Base-by-base conservation (phyloP, 192 early-diverging fungal genomes). In the Coemansia reversa region DNA sequence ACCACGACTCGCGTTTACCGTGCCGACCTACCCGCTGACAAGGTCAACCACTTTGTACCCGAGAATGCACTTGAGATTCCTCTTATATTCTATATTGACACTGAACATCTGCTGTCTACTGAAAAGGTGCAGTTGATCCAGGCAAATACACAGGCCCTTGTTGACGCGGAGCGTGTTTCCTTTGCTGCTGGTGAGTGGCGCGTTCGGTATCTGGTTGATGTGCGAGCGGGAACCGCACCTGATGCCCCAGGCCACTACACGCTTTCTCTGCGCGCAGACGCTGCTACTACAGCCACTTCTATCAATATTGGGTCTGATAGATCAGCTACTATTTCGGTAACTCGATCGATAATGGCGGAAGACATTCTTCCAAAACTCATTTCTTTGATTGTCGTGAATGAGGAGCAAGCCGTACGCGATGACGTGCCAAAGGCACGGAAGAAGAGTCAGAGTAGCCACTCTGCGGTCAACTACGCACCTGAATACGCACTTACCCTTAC, bases 401-500 rank as follows among this genome's bases (percentile, higher is more conserved):
- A 79, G 49, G 71, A 79, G 55, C 60, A 62, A 29, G 58, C 63
- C 18, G 55, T 55, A 47, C 48, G 64, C 2, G 57, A 25, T 29
- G 16, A 19, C 45, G 30, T 12, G 2, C 23, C 55, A 25, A 35
- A 18, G 16, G 4, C 22, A 19, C 33, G 50, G 50, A 2, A 22
- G 53, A 27, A 25, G 25, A n/a, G 47, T 35, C 25, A n/a, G 33
- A 55, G 28, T 22, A 22, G 23, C 29, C 67, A 93, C 72, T 80
- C 88, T 22, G 86, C 88, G 7, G 77, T 98, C 39, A 95, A 95
- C 69, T 97, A 91, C 67, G 86, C 94, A 0, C 78, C 90, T 16
- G 81, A 88, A 52, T 96, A 96, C 58, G 87, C 95, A 61, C 53
- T 96, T 35, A 90, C 89, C 3, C 90, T 96, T 56, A 95, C 90